Evolutionary conservation across 2,329 filamentous ascomycete genomes (phyloP), one percentile per base, ranked within the genome.

Genomic region (Rutstroemia sp.): DNA sequence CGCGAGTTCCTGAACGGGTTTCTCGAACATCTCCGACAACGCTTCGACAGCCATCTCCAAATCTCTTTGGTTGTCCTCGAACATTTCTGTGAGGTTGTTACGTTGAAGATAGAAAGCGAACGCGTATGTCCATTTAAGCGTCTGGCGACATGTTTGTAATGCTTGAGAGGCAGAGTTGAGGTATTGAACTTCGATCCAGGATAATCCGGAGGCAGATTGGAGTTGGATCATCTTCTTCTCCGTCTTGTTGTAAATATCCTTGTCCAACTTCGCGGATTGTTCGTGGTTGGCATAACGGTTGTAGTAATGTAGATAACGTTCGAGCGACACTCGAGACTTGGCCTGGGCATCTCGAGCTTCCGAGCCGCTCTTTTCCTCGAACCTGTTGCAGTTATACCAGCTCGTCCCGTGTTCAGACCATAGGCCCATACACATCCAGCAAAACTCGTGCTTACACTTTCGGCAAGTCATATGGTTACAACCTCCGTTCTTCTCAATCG

Each of bases 401-500:
- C 90, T 96, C 3, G 92, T 99, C 61, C 94, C 94, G 70, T 99
- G 94, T 73, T 99, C 94, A 1, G 91, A 95, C 94, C 94, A 99
- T 0, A 96, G 77, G 0, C 94, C 94, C 94, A 99, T 99, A 69
- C 94, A 99, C 88, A 99, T 97, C 94, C 94, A 99, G 75, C 94
- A 99, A 68, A 99, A 96, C 68, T 96, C 92, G 68, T 96, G 86
- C 68, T 91, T 90, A 76, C 92, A 96, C 72, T 96, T 96, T 56
- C 92, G 80, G 70, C 92, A 96, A 0, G 92, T 96, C 92, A 96
- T 96, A 72, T 96, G 92, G 74, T 96, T 96, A 76, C 92, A 96
- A 3, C 92, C 92, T 52, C 92, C 92, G 63, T 99, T 99, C 81
- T 99, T 99, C 74, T 99, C 94, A 46, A 99, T 99, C 0, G 94